These are phyloP conservation scores for Apophysomyces trapeziformis DNA, from an alignment of 371 early-diverging fungal genomes.

Conservation along the genomic window DNA sequence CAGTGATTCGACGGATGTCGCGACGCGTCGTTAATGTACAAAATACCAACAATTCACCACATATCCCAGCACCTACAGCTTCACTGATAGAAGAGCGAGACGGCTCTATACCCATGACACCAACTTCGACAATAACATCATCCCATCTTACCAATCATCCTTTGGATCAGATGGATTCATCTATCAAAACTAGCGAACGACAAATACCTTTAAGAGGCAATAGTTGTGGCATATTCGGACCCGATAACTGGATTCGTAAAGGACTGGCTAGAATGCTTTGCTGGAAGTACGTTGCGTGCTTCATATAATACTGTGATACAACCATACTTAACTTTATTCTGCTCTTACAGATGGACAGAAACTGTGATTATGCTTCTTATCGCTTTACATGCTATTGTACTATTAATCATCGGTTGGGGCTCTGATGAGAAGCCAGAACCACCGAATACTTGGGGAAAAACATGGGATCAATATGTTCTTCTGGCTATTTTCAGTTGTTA, in stretches of 20 bases:
- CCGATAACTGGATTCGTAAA: conserved; percentile 30
- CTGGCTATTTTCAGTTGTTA: conserved; percentile 59
- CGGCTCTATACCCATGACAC: conserved; percentile 1
- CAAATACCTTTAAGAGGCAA: conserved; percentile 31
- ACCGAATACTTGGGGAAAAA: conserved; percentile 50
- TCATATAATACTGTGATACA: background rate
- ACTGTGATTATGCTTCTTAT: conserved; percentile 57
- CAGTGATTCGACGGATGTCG: conserved; percentile 26
- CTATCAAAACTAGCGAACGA: conserved; percentile 12
- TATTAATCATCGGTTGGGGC: conserved; percentile 54
- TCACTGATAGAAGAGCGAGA: conserved; percentile 2
- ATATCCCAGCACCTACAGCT: background rate
- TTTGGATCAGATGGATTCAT: conserved; percentile 13
- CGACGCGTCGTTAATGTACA: conserved; percentile 38
- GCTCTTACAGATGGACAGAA: conserved; percentile 57
- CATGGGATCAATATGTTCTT: conserved; percentile 62
- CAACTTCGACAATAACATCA: background rate
- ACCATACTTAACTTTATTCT: no score
- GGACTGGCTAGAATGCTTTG: conserved; percentile 25
- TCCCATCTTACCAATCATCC: background rate
- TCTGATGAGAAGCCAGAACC: conserved; percentile 32
- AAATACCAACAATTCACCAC: conserved; percentile 17
- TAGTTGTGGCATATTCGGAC: conserved; percentile 42
- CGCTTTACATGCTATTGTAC: conserved; percentile 47
- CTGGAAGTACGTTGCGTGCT: conserved; percentile 33